phyloP scores from a whole-genome alignment of 176 grass and related monocot genomes.

The Ampelocalamus luodianensis region DNA sequence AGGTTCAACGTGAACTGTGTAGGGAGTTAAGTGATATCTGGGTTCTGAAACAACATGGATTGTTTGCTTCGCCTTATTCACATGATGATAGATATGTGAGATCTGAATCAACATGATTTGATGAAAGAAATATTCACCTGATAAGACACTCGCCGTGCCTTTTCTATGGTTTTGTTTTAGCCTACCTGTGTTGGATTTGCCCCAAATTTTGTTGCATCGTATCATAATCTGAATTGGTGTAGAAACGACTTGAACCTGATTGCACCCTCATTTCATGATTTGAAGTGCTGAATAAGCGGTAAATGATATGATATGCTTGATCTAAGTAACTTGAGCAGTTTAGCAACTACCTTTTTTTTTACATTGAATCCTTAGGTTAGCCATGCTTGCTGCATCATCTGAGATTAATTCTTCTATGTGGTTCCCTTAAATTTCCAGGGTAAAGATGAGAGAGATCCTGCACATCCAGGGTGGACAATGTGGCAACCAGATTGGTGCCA shows the following conservation, averaged over 20 bases:
- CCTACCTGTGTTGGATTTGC: not conserved
- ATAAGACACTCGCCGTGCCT: not conserved
- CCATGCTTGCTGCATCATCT: not conserved
- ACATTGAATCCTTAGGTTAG: not conserved
- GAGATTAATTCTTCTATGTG: not conserved
- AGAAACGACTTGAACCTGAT: not conserved
- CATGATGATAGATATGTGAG: not conserved
- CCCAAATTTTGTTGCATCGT: not conserved
- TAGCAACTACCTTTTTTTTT: not conserved
- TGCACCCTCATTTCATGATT: not conserved
- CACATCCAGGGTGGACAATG: slow-evolving; percentile 74
- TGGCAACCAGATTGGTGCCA: slow-evolving; percentile 71
- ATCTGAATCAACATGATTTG: not conserved
- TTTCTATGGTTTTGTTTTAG: not conserved
- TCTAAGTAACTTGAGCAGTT: not conserved
- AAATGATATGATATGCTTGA: not conserved
- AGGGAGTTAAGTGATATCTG: not conserved
- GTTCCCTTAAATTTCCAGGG: slow-evolving; percentile 28
- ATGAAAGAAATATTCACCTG: not conserved
- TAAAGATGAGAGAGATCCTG: slow-evolving; percentile 74
- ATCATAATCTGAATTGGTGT: too few relatives aligned
- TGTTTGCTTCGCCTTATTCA: not conserved
- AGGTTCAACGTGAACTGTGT: not conserved
- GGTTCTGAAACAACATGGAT: not conserved
- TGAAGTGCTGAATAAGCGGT: not conserved